These are phyloP conservation scores for Blastobotrys parvus DNA, from an alignment of 805 yeast species.

Conservation along the genomic window DNA sequence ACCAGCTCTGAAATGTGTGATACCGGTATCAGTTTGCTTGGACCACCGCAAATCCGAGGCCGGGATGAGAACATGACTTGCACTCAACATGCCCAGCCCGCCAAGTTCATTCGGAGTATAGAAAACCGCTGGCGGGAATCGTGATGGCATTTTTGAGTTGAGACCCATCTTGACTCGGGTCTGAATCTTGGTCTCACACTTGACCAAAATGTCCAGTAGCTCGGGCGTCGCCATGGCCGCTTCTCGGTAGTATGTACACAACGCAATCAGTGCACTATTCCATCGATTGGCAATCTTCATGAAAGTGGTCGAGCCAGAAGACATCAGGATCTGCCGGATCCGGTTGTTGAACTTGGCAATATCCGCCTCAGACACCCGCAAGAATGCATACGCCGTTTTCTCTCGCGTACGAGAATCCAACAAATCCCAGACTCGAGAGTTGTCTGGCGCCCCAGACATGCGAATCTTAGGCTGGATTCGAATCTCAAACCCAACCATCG, in stretches of 20 bases:
- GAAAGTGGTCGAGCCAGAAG: conserved; percentile 92
- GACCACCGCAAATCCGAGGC: conserved; percentile 90
- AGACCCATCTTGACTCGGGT: conserved; percentile 90
- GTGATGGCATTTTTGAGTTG: conserved; percentile 95
- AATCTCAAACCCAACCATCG: conserved; percentile 94
- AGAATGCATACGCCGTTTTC: conserved; percentile 78
- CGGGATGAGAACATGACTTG: conserved; percentile 91
- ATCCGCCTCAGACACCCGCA: conserved; percentile 76
- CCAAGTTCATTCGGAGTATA: conserved; percentile 97
- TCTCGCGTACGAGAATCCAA: conserved; percentile 64
- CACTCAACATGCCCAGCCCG: conserved; percentile 96
- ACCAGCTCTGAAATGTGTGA: conserved; percentile 89
- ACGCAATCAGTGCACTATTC: conserved; percentile 84
- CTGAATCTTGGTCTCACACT: conserved; percentile 87
- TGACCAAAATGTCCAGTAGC: conserved; percentile 73
- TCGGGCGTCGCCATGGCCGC: conserved; percentile 80
- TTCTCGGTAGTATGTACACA: conserved; percentile 87
- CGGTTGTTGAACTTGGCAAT: conserved; percentile 74
- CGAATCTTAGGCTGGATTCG: conserved; percentile 74
- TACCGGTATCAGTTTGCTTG: conserved; percentile 87
- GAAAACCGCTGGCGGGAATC: conserved; percentile 98
- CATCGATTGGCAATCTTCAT: conserved; percentile 91
- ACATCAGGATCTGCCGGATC: conserved; percentile 83
- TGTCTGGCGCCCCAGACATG: conserved; percentile 31
- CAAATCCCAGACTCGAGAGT: conserved; percentile 83